Conservation (phyloP, 2,329 filamentous ascomycete genomes). For the Clarireedia sp. region DNA sequence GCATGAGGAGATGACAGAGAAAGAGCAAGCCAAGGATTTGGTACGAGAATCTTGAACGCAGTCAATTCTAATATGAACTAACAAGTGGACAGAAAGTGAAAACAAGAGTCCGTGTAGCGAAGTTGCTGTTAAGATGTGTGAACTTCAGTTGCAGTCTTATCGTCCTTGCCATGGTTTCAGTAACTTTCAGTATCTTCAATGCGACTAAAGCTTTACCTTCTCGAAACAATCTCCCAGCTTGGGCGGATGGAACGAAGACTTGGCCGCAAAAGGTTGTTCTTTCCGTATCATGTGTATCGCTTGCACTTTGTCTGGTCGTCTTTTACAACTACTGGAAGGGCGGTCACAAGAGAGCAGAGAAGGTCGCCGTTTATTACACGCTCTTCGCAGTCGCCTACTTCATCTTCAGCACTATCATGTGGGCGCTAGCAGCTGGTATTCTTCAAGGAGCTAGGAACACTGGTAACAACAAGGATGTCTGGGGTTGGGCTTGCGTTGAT, state of each 20-base stretch:
- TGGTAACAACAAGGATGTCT: constrained; percentile 77
- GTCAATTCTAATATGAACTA: constrained; percentile 30
- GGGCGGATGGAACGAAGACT: constrained; percentile 68
- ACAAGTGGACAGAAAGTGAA: constrained; percentile 69
- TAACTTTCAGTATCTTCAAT: constrained; percentile 90
- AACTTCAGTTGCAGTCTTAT: constrained; percentile 97
- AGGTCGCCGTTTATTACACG: constrained; percentile 91
- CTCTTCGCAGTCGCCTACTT: constrained; percentile 91
- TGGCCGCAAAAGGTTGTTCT: constrained; percentile 91
- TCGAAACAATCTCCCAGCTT: constrained; percentile 75
- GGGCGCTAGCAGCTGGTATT: constrained; percentile 77
- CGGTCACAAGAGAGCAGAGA: constrained; percentile 82
- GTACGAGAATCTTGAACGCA: constrained; percentile 32
- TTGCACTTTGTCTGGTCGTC: constrained; percentile 69
- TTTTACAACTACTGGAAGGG: constrained; percentile 83
- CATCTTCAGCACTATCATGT: constrained; percentile 86
- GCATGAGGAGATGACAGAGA: constrained; percentile 71
- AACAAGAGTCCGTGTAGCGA: constrained; percentile 81
- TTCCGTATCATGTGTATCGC: constrained; percentile 68
- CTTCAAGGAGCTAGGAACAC: constrained; percentile 71
- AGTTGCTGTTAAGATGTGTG: constrained; percentile 88
- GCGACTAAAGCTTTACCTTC: constrained; percentile 67
- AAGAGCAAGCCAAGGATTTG: constrained; percentile 78
- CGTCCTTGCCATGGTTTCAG: constrained; percentile 79
- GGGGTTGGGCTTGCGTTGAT: constrained; percentile 95